Evolutionary conservation across 306 rosid genomes (phyloP).

Genomic region (Morella rubra): DNA sequence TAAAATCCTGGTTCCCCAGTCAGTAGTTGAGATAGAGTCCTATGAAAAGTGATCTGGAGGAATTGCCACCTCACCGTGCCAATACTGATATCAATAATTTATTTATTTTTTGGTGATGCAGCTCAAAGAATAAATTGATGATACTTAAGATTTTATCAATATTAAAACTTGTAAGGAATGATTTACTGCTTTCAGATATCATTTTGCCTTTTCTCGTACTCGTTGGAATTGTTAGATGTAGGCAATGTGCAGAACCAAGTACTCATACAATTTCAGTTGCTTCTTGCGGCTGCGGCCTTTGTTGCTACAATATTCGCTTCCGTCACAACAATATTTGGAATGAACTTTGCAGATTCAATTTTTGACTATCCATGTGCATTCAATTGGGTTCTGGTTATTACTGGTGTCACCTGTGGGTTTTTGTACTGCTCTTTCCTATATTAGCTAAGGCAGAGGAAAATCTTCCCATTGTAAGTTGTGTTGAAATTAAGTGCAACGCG

Average conservation of each 20-base stretch:
- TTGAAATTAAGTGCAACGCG: conserved; percentile 16
- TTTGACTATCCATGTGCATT: conserved; percentile 60
- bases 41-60: not conserved
- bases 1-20: no score
- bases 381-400: conserved; percentile 58
- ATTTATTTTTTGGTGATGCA: conserved; percentile 44
- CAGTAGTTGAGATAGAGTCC: conserved; percentile 9
- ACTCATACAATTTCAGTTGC: conserved; percentile 84
- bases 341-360: conserved; percentile 59
- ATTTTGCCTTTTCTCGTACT: conserved; percentile 4
- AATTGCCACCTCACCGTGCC: conserved; percentile 3
- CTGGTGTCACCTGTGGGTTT: conserved; percentile 49
- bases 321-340: conserved; percentile 84
- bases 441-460: conserved; percentile 70
- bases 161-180: conserved; percentile 81
- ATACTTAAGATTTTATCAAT: conserved; percentile 97
- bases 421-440: conserved; percentile 56
- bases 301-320: conserved; percentile 70
- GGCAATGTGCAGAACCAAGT: conserved; percentile 95
- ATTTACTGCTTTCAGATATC: conserved; percentile 21
- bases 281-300: conserved; percentile 88
- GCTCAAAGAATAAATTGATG: conserved; percentile 98
- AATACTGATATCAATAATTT: conserved; percentile 17
- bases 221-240: no score
- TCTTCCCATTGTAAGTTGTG: conserved; percentile 48